A percentile compares a stretch with the other conserved stretches of the same genome.
phyloP scores from a whole-genome alignment of 2,329 filamentous ascomycete genomes.

The Alternaria solani region DNA sequence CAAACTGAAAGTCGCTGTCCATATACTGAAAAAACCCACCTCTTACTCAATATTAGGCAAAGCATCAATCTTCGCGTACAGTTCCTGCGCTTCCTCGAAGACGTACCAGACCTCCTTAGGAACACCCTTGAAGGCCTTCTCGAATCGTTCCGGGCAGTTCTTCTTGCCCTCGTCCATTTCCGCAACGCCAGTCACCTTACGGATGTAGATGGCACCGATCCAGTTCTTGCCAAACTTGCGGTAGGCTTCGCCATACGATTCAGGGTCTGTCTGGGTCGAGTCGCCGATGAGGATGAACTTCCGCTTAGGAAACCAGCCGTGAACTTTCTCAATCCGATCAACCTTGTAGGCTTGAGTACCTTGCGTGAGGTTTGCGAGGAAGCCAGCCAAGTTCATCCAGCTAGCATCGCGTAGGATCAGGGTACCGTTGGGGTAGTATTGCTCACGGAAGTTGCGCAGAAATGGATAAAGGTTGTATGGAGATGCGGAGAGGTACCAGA shows the following conservation, averaged over 20 bases:
- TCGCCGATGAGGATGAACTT: constrained; percentile 88
- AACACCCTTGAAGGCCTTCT: constrained; percentile 80
- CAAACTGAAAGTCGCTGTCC: not conserved
- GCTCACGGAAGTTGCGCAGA: constrained; percentile 74
- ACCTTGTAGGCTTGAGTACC: constrained; percentile 89
- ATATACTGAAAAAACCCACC: not conserved
- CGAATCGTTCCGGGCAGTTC: constrained; percentile 72
- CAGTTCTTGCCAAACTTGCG: constrained; percentile 72
- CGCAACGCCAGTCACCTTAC: constrained; percentile 80
- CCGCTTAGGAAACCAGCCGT: constrained; percentile 78
- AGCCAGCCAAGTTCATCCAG: constrained; percentile 83
- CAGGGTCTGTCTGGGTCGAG: constrained; percentile 89
- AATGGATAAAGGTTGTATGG: constrained; percentile 96
- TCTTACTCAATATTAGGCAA: constrained; percentile 31
- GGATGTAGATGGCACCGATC: constrained; percentile 84
- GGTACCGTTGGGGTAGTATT: constrained; percentile 77
- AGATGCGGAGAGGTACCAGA: constrained; percentile 93
- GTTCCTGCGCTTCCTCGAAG: constrained; percentile 78
- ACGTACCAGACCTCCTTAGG: constrained; percentile 78
- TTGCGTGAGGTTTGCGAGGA: constrained; percentile 80
- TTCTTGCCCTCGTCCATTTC: constrained; percentile 79
- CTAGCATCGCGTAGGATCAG: constrained; percentile 84
- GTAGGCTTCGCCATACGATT: constrained; percentile 84
- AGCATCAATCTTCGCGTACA: constrained; percentile 54
- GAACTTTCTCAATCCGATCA: constrained; percentile 78